Base-by-base conservation (phyloP, 768 basidiomycete species). In the Podaxis sp. region DNA sequence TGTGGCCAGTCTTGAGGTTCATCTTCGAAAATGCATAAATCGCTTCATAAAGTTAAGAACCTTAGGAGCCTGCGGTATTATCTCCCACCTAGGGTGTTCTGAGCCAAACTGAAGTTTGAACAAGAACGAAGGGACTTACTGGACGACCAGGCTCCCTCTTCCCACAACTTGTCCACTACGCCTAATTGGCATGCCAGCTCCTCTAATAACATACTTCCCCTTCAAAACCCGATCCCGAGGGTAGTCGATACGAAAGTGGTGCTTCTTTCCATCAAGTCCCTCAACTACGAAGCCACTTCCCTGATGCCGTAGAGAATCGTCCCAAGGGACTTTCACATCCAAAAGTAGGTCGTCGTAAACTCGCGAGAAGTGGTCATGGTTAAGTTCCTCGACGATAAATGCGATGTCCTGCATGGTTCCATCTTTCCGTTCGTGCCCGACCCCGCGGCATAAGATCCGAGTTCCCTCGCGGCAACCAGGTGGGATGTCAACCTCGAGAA, bases 101-200 rank as follows among this genome's bases (percentile, higher is more conserved):
- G 24, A 52, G 51, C 13, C 22, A 44, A 30, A 60, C 40, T 49
- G 59, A 13, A 59, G 50, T 26, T 57, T 37, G 46, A 36, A 63
- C 56, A 44, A 62, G 40, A 5, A 37, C 56, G n/a, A 37, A 40
- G 56, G 36, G 20, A 77, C 83, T 65, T 69, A 89, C 88, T 81
- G 83, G 60, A 90, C 77, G 63, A 89, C 75, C 68, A 90, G 75
- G 68, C 87, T 86, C 17, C 88, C 87, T 67, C 83, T 79, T 38
- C 85, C 86, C 57, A 83, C 71, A 10, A 83, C 74, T 67, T 77
- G 75, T 10, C 84, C 81, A 33, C 80, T 74, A n/a, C 82, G 77
- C 60, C 83, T 74, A 50, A 86, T 76, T 44, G 87, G 87, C 89
- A 90, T 90, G n/a, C 89, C 89, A 58, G 83, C 85, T 46, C 84